A percentile compares a stretch with the other conserved stretches of the same genome.
These are phyloP conservation scores for Camelina neglecta DNA, from an alignment of 345 rosid species.

Conservation along the genomic window DNA sequence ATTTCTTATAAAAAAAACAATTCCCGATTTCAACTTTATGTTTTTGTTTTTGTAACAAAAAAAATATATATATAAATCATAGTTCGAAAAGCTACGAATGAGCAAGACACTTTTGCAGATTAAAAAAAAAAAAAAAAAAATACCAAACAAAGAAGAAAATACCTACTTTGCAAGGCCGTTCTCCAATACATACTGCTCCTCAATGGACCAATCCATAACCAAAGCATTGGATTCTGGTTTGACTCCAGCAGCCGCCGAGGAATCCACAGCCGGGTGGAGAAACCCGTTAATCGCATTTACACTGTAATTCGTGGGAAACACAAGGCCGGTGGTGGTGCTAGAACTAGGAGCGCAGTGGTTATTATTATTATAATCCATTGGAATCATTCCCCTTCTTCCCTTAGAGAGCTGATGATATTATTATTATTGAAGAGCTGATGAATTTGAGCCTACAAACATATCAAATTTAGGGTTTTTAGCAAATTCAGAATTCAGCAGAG, in stretches of 20 bases:
- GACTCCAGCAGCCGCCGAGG: slow-evolving; percentile 18
- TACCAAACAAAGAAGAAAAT: slow-evolving; percentile 20
- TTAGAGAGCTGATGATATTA: not conserved
- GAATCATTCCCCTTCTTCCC: slow-evolving; percentile 7
- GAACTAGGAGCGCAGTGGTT: slow-evolving; percentile 25
- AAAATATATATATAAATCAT: not conserved
- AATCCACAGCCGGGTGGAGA: not conserved
- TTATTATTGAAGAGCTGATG: not conserved
- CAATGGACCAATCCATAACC: slow-evolving; percentile 81
- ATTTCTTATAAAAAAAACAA: slow-evolving; percentile 13
- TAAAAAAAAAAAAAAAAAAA: not conserved
- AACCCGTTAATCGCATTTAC: slow-evolving; percentile 24
- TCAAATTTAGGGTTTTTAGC: slow-evolving; percentile 17
- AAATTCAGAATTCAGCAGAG: not conserved
- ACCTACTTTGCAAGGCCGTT: slow-evolving; percentile 80
- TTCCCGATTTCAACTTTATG: slow-evolving; percentile 23
- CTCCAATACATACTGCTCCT: slow-evolving; percentile 79
- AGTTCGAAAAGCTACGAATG: slow-evolving; percentile 34
- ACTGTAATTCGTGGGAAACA: slow-evolving; percentile 30
- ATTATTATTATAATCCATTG: slow-evolving; percentile 31
- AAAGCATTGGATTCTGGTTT: slow-evolving; percentile 54
- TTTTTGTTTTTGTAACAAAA: not conserved
- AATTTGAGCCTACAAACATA: slow-evolving; percentile 17
- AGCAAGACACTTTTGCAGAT: slow-evolving; percentile 21
- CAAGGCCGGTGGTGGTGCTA: slow-evolving; percentile 40